Evolutionary conservation across 208 protist species (phyloP).

Genomic region (Acanthamoeba quina): DNA sequence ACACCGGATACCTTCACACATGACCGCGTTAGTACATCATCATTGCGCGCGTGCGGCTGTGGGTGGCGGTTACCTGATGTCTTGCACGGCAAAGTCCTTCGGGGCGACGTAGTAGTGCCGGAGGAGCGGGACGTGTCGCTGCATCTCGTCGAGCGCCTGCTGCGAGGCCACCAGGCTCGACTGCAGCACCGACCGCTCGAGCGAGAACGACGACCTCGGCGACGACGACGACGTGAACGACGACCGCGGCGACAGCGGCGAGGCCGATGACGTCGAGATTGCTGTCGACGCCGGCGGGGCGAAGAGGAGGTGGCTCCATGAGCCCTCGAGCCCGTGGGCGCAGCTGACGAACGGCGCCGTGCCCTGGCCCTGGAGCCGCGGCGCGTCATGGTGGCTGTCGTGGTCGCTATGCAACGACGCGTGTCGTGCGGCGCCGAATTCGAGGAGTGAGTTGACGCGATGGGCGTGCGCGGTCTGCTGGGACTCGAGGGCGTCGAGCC

Average conservation of each 20-base stretch:
- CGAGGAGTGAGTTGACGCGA: not conserved
- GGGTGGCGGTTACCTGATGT: no score
- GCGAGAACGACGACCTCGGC: not conserved
- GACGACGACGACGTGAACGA: not conserved
- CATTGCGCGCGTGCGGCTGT: no score
- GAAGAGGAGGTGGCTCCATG: no score
- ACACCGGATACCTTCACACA: not conserved
- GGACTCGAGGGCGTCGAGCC: not conserved
- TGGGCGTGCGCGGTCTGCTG: not conserved
- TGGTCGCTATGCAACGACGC: not conserved
- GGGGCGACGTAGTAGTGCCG: not conserved
- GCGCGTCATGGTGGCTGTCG: not conserved
- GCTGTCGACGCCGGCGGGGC: no score
- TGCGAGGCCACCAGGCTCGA: not conserved
- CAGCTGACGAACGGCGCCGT: no score
- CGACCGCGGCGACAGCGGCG: not conserved
- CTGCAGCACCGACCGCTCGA: not conserved
- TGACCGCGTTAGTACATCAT: not conserved
- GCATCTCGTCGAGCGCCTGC: not conserved
- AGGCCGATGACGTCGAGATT: not conserved
- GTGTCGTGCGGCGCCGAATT: not conserved
- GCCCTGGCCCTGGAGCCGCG: no score
- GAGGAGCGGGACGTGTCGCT: not conserved
- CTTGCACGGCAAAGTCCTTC: not conserved
- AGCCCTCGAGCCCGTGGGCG: no score